Evolutionary conservation across 2,329 filamentous ascomycete species (phyloP).

Genomic region (Cytospora paraplurivora): DNA sequence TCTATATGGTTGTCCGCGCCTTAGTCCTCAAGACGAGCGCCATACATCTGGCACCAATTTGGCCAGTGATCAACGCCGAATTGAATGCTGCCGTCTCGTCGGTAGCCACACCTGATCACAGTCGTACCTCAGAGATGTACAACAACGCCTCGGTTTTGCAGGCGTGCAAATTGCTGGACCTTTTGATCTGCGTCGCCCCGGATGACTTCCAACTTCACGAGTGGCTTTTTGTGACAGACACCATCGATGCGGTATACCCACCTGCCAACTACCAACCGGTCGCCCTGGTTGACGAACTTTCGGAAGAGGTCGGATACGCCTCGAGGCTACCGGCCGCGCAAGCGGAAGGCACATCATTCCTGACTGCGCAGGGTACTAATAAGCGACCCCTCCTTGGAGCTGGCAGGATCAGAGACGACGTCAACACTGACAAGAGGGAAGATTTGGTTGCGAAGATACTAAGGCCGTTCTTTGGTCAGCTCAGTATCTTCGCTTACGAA

Average conservation of each 20-base stretch:
- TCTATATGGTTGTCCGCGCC: conserved; percentile 85
- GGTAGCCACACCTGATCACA: conserved; percentile 68
- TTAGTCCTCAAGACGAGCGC: conserved; percentile 77
- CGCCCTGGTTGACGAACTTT: conserved; percentile 81
- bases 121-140: conserved; percentile 68
- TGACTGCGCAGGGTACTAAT: conserved; percentile 40
- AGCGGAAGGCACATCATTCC: conserved; percentile 42
- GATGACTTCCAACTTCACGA: conserved; percentile 98
- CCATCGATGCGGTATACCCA: conserved; percentile 91
- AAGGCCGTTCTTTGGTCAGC: conserved; percentile 83
- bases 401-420: conserved; percentile 58
- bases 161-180: conserved; percentile 89
- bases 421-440: conserved; percentile 61
- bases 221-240: conserved; percentile 97
- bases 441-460: conserved; percentile 77
- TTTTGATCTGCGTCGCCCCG: conserved; percentile 81
- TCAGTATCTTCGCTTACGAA: conserved; percentile 94
- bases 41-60: conserved; percentile 79
- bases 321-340: conserved; percentile 38
- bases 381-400: conserved; percentile 54
- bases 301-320: conserved; percentile 67
- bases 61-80: conserved; percentile 88
- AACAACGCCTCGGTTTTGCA: conserved; percentile 78
- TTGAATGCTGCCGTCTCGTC: conserved; percentile 79
- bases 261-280: conserved; percentile 68